Percentiles rank a stretch among this genome's conserved stretches.
phyloP scores from a whole-genome alignment of 2,329 filamentous ascomycete species.

The Pyrenochaeta sp. region DNA sequence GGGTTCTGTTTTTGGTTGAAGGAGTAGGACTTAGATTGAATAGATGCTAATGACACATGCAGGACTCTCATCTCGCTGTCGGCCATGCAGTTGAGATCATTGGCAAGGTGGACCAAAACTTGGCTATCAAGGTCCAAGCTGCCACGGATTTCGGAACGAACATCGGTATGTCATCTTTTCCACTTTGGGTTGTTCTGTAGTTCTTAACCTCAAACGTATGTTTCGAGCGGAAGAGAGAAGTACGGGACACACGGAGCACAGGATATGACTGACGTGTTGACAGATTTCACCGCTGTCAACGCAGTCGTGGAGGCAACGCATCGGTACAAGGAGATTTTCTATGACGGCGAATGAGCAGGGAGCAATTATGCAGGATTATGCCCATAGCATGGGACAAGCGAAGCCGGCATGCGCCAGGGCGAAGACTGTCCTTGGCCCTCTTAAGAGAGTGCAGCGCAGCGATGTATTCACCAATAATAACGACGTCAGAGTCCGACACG shows the following conservation, averaged over 20 bases:
- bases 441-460: too few species aligned
- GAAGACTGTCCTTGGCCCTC: too few species aligned
- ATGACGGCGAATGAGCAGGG: constrained; percentile 55
- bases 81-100: constrained; percentile 79
- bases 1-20: too few species aligned
- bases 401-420: too few species aligned
- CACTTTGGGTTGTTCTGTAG: too few species aligned
- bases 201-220: background rate
- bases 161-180: constrained; percentile 67
- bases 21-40: too few species aligned
- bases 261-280: background rate
- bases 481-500: too few species aligned
- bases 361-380: too few species aligned
- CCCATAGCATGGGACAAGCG: background rate
- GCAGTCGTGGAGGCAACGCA: constrained; percentile 88
- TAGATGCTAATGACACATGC: background rate
- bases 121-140: constrained; percentile 74
- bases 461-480: too few species aligned
- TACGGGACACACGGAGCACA: background rate
- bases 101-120: constrained; percentile 79
- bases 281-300: constrained; percentile 79
- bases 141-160: constrained; percentile 73
- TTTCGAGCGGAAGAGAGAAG: too few species aligned
- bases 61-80: constrained; percentile 76
- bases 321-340: constrained; percentile 82